Evolutionary conservation across 164 flowering plant species (phyloP).

Genomic region (Amborella trichopoda): DNA sequence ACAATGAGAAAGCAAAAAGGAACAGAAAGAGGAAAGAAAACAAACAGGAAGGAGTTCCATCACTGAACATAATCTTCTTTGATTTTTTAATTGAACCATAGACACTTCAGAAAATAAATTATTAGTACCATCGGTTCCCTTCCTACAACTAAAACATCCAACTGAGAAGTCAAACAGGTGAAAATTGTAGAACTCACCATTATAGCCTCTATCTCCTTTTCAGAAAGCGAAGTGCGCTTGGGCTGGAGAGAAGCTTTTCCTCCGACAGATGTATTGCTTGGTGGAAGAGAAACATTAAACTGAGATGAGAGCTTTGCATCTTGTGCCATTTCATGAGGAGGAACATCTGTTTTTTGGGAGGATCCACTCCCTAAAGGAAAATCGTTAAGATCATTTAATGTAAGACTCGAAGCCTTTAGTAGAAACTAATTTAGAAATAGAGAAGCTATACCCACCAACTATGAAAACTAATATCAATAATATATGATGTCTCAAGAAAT

Average conservation of each 20-base stretch:
- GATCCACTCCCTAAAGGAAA: not conserved
- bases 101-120: too few species aligned
- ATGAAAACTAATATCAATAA: not conserved
- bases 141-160: too few species aligned
- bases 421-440: not conserved
- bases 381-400: not conserved
- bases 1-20: too few species aligned
- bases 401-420: not conserved
- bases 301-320: constrained; percentile 20
- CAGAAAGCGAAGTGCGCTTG: constrained; percentile 58
- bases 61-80: too few species aligned
- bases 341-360: constrained; percentile 7
- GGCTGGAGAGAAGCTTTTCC: constrained; percentile 91
- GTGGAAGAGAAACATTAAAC: constrained; percentile 19
- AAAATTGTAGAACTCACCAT: constrained; percentile 60
- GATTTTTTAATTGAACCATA: too few species aligned
- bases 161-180: too few species aligned
- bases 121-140: too few species aligned
- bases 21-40: too few species aligned
- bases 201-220: constrained; percentile 73
- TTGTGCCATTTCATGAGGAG: constrained; percentile 15
- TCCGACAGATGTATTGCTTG: constrained; percentile 28
- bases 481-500: too few species aligned
- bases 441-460: not conserved
- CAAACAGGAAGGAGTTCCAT: too few species aligned